Evolutionary conservation across 108 stramenopile species (phyloP).

Genomic region (Cylindrotheca fusiformis): DNA sequence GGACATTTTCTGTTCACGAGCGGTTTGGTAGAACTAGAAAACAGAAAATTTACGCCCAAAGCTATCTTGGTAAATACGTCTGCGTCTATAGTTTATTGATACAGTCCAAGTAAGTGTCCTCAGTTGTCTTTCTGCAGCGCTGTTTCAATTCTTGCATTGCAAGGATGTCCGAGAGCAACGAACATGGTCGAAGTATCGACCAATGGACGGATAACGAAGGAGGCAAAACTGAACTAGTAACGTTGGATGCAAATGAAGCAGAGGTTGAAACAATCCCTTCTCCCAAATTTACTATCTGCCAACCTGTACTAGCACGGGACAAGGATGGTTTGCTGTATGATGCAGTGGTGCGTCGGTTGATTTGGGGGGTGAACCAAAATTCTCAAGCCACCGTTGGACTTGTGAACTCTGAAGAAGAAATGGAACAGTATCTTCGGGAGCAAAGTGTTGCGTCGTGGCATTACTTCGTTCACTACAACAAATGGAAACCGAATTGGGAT

Average conservation of each 20-base stretch:
- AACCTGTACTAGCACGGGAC: constrained; percentile 60
- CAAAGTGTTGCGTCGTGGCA: constrained; percentile 30
- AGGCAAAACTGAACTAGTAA: too few species aligned
- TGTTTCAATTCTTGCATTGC: too few species aligned
- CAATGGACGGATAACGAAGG: neutral
- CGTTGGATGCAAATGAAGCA: neutral
- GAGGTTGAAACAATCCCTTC: neutral
- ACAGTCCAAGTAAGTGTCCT: too few species aligned
- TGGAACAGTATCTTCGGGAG: constrained; percentile 1
- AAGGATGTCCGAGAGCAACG: neutral
- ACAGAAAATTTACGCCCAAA: too few species aligned
- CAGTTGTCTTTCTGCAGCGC: too few species aligned
- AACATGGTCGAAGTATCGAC: neutral
- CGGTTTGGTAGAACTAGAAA: too few species aligned
- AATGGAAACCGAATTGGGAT: constrained; percentile 83
- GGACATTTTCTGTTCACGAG: too few species aligned
- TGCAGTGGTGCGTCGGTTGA: constrained; percentile 44
- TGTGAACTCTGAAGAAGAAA: constrained; percentile 14
- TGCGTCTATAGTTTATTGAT: too few species aligned
- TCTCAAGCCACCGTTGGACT: constrained; percentile 12
- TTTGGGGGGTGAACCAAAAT: constrained; percentile 42
- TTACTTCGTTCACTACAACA: constrained; percentile 74
- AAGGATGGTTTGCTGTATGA: constrained; percentile 58
- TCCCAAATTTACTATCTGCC: neutral
- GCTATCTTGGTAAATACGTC: too few species aligned